Percentiles rank a stretch among this genome's conserved stretches.
These are phyloP conservation scores for Cinchona pubescens DNA, from an alignment of 257 asterid genomes.

Conservation along the genomic window DNA sequence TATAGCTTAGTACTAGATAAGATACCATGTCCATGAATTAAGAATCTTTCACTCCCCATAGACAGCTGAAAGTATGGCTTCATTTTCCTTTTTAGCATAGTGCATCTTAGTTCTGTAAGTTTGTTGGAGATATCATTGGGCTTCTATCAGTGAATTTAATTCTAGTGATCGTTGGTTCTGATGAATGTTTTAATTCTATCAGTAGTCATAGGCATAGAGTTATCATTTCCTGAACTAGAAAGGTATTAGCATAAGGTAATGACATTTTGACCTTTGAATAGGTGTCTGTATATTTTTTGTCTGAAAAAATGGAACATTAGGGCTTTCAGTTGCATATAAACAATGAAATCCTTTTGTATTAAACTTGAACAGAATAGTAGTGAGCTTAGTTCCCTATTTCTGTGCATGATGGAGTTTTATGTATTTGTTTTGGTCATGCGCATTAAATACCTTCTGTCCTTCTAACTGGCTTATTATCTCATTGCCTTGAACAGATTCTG, in stretches of 20 bases:
- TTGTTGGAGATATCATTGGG: no score
- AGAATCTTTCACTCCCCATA: neutral
- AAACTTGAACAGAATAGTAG: neutral
- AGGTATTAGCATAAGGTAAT: neutral
- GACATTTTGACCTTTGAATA: neutral
- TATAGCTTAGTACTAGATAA: neutral
- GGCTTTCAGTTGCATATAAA: neutral
- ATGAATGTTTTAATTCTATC: neutral
- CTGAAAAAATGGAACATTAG: neutral
- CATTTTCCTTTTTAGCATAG: neutral
- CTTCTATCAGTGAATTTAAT: neutral
- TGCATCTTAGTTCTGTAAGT: neutral
- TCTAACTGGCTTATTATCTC: neutral
- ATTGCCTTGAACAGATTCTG: slow-evolving; percentile 58
- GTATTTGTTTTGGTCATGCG: neutral
- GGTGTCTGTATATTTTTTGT: neutral
- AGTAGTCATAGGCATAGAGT: neutral
- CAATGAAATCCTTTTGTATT: neutral
- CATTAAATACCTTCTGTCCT: neutral
- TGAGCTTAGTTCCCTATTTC: slow-evolving; percentile 5
- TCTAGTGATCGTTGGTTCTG: neutral
- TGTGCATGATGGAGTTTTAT: slow-evolving; percentile 1
- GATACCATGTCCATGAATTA: neutral
- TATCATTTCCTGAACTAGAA: neutral
- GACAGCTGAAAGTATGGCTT: neutral